These are phyloP conservation scores for Suillus clintonianus DNA, from an alignment of 768 basidiomycete species.

Conservation along the genomic window DNA sequence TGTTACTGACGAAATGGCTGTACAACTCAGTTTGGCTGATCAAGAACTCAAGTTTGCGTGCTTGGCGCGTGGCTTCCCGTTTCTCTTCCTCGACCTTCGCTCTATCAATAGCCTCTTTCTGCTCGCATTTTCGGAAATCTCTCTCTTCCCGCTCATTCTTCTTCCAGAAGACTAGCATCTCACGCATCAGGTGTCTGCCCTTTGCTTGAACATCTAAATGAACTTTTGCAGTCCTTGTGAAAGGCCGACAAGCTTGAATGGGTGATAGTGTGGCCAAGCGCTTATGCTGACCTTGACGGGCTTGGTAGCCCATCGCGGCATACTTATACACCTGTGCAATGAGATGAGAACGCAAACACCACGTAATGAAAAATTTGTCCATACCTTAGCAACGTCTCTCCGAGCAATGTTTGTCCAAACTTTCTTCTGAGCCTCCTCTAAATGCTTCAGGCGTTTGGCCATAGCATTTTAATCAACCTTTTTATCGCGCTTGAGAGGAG, in stretches of 20 bases:
- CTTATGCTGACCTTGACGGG: constrained; percentile 68
- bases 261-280: constrained; percentile 76
- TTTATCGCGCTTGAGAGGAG: constrained; percentile 74
- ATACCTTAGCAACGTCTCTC: constrained; percentile 81
- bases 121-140: constrained; percentile 88
- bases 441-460: constrained; percentile 69
- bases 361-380: constrained; percentile 5
- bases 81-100: constrained; percentile 90
- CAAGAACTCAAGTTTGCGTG: constrained; percentile 95
- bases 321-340: constrained; percentile 74
- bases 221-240: constrained; percentile 71
- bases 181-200: constrained; percentile 86
- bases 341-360: constrained; percentile 9
- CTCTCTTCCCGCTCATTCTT: constrained; percentile 97
- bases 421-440: constrained; percentile 85
- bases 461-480: constrained; percentile 73
- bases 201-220: constrained; percentile 84
- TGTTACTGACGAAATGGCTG: constrained; percentile 98
- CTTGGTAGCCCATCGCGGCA: constrained; percentile 63
- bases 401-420: constrained; percentile 90
- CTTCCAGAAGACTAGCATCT: constrained; percentile 97
- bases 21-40: constrained; percentile 99
- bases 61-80: constrained; percentile 90
- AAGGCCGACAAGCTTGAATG: constrained; percentile 77
- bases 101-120: constrained; percentile 90